phyloP scores from a whole-genome alignment of 1,139 yeast genomes.

The Pichia sp. region DNA sequence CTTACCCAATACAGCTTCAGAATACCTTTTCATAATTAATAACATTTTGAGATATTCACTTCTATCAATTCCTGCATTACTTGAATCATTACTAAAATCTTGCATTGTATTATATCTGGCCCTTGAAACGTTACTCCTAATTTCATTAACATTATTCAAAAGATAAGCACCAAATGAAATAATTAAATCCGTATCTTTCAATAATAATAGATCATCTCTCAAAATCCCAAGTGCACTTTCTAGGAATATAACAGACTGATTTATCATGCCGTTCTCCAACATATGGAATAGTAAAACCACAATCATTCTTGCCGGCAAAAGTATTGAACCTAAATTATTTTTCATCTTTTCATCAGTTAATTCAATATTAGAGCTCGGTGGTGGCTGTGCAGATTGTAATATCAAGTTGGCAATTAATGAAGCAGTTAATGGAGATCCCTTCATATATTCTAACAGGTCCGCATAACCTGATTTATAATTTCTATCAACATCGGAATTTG shows the following conservation, averaged over 20 bases:
- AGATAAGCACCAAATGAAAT: conserved; percentile 94
- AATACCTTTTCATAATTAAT: conserved; percentile 87
- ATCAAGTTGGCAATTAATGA: conserved; percentile 81
- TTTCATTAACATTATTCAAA: conserved; percentile 92
- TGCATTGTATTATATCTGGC: conserved; percentile 63
- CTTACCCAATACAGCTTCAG: conserved; percentile 87
- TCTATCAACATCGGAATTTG: conserved; percentile 6
- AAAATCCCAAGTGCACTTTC: conserved; percentile 85
- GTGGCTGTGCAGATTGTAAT: conserved; percentile 76
- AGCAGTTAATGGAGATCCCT: conserved; percentile 71
- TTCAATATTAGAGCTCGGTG: conserved; percentile 34
- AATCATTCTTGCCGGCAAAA: conserved; percentile 92
- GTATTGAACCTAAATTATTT: conserved; percentile 78
- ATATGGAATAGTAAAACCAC: conserved; percentile 86
- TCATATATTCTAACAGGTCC: conserved; percentile 63
- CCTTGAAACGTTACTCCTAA: conserved; percentile 87
- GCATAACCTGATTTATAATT: conserved; percentile 21
- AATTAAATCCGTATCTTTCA: conserved; percentile 71
- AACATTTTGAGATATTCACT: conserved; percentile 83
- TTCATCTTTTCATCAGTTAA: conserved; percentile 46
- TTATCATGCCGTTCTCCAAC: conserved; percentile 95
- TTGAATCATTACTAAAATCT: conserved; percentile 71
- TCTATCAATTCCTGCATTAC: conserved; percentile 78
- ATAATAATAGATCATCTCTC: conserved; percentile 61
- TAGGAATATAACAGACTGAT: conserved; percentile 83